Percentiles rank a stretch among this genome's conserved stretches.
phyloP scores from a whole-genome alignment of 2,329 filamentous ascomycete species.

The Apiospora marii region DNA sequence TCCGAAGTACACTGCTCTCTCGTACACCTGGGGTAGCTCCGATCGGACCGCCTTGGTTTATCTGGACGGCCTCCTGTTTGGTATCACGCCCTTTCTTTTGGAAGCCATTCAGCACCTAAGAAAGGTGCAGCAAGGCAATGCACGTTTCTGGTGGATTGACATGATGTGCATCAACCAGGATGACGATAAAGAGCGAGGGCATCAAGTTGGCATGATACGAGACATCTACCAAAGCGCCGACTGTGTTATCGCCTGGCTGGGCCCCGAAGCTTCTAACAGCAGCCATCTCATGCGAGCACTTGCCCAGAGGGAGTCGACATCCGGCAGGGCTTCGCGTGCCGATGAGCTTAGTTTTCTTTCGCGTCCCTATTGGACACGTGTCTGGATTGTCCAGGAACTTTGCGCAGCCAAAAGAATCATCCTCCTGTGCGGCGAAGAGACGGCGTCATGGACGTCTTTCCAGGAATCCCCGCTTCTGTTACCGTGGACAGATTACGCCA shows the following conservation, averaged over 20 bases:
- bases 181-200: background rate
- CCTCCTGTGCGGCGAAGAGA: background rate
- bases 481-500: too few relatives aligned
- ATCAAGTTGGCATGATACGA: background rate
- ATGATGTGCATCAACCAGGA: background rate
- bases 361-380: background rate
- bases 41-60: background rate
- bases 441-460: background rate
- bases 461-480: too few relatives aligned
- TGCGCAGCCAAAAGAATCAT: background rate
- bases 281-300: background rate
- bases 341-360: too few relatives aligned
- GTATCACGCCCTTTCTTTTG: background rate
- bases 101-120: background rate
- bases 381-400: background rate
- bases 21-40: background rate
- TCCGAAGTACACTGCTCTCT: background rate
- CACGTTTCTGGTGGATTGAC: background rate
- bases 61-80: accelerated
- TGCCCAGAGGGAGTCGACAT: too few relatives aligned
- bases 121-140: background rate
- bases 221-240: background rate
- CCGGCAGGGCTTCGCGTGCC: too few relatives aligned
- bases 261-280: background rate
- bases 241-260: background rate